Conservation (phyloP, 2,329 filamentous ascomycete genomes). For the Pestalotiopsis sp. region DNA sequence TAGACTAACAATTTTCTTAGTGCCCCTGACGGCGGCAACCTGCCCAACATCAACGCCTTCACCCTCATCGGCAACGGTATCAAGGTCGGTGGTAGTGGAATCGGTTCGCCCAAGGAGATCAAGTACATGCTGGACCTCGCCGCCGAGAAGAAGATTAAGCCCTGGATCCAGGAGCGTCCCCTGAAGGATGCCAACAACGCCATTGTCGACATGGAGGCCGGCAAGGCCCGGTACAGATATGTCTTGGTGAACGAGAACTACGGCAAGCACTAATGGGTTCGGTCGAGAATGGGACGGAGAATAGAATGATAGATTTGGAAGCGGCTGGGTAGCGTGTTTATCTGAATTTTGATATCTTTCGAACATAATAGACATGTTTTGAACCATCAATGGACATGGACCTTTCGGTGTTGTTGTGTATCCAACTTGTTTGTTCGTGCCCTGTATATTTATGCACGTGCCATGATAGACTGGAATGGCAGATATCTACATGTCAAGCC, state of each 20-base stretch:
- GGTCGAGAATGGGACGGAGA: neutral
- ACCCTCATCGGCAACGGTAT: constrained; percentile 59
- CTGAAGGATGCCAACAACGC: constrained; percentile 62
- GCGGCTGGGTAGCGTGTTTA: neutral
- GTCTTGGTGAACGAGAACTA: constrained; percentile 47
- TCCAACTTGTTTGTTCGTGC: too few species aligned
- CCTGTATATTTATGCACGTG: too few species aligned
- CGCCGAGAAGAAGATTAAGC: constrained; percentile 58
- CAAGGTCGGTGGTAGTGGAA: constrained; percentile 48
- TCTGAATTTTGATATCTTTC: neutral
- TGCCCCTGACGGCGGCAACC: constrained; percentile 58
- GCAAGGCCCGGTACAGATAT: constrained; percentile 55
- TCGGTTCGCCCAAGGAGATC: constrained; percentile 61
- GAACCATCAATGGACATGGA: neutral
- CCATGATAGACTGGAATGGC: too few species aligned
- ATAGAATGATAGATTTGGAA: neutral
- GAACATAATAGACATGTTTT: neutral
- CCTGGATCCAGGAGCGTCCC: constrained; percentile 57
- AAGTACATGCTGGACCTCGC: constrained; percentile 64
- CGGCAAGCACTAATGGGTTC: constrained; percentile 24
- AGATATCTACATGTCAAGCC: too few species aligned
- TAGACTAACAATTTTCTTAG: constrained; percentile 15
- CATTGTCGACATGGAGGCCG: constrained; percentile 58
- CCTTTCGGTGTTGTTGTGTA: too few species aligned
- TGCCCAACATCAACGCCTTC: constrained; percentile 54